These are phyloP conservation scores for Coemansia asiatica DNA, from an alignment of 192 early-diverging fungal species.

Conservation along the genomic window DNA sequence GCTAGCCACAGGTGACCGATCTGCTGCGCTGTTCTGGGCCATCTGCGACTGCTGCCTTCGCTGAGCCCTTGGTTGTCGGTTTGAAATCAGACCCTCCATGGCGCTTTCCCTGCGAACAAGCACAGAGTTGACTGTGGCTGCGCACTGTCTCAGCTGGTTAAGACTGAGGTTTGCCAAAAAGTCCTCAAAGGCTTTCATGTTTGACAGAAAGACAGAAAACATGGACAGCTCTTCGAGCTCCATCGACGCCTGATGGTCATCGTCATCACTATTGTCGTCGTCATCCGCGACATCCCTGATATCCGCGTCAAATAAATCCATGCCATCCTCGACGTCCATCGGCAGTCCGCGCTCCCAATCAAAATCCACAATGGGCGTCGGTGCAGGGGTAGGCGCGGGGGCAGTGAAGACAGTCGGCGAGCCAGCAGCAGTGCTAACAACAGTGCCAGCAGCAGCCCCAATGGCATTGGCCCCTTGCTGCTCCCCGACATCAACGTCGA, in stretches of 20 bases:
- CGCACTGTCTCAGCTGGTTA: conserved; percentile 52
- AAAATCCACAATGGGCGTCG: conserved; percentile 15
- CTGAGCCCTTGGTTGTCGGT: neutral
- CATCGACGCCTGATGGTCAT: conserved; percentile 27
- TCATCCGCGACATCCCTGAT: neutral
- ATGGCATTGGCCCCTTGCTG: no score
- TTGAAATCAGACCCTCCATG: neutral
- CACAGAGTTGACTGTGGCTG: conserved; percentile 48
- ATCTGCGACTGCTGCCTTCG: neutral
- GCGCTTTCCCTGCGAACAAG: conserved; percentile 38
- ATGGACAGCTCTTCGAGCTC: conserved; percentile 49
- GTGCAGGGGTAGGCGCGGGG: conserved; percentile 22
- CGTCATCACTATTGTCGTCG: conserved; percentile 13
- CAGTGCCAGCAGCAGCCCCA: no score
- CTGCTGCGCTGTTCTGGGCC: neutral
- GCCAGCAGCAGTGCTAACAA: neutral
- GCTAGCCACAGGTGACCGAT: neutral
- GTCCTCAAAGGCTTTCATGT: conserved; percentile 43
- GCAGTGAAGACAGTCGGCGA: neutral
- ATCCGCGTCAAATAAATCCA: neutral
- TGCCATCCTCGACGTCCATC: neutral
- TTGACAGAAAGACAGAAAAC: conserved; percentile 46
- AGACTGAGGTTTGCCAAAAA: conserved; percentile 44
- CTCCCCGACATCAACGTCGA: neutral
- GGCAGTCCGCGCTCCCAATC: no score